Base-by-base conservation (phyloP, 2,329 filamentous ascomycete genomes). In the Curvularia sp. region DNA sequence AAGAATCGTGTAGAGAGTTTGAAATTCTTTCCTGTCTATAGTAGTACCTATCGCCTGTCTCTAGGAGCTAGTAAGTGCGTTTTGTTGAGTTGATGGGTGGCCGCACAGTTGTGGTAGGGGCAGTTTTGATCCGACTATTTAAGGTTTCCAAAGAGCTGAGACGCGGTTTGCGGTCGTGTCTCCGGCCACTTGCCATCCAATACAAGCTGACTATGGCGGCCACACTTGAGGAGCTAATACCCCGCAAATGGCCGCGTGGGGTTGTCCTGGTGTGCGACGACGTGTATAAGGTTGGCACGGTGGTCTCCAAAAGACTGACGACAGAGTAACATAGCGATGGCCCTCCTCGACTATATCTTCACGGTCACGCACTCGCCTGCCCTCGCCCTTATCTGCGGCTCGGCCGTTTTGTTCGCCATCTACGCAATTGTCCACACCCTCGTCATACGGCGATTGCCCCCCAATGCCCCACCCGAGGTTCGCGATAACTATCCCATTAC, bases 401-500 rank as follows among this genome's bases (percentile, higher is more conserved):
- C 41, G 21, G 13, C 12, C 21, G 15, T n/a, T 21, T 27, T 43
- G 13, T 23, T 43, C 21, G 12, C 7, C 13, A 15, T 43, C 21
- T 27, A 12, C 19, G 3, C 5, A 43, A n/a, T 43, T 21, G 21
- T 9, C 21, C 41, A 43, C 13, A 43, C 13, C 6, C 19, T 43
- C 15, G 12, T 43, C 9, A 49, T n/a, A 12, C 34, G 28, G 23
- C 32, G n/a, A 27, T 34, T 71, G 12, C 69, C 65, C 15, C 12
- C 57, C 5, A 66, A 71, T 46, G 68, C 71, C 3, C 71, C 70
- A 5, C 59, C 55, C 28, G 49, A 55, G 15, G 63, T 69, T 47
- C 59, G 49, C 41, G 66, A 66, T 47, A 65, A 73, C 50, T 60
- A 60, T 21, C 82, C 83, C 0, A 59, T 84, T 8, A 55, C 82